Conservation (phyloP, 2,329 filamentous ascomycete species). For the Aspergillus caelatus region DNA sequence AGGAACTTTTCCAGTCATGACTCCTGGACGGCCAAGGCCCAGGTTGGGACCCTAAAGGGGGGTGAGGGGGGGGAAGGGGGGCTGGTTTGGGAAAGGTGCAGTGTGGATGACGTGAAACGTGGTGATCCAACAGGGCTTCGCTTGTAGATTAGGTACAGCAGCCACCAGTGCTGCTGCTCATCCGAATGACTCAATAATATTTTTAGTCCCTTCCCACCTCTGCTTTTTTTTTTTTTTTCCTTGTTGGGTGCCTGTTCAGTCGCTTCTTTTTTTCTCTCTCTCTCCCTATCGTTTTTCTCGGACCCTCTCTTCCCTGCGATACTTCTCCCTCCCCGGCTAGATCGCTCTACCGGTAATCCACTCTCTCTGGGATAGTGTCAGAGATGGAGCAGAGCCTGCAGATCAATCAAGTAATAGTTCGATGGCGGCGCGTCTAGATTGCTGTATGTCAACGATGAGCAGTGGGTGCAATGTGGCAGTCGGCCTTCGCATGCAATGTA, state of each 20-base stretch:
- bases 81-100: conserved; percentile 24
- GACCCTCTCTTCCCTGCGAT: conserved; percentile 6
- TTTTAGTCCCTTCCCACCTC: conserved; percentile 9
- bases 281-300: conserved; percentile 3
- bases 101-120: conserved; percentile 33
- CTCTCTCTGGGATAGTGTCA: conserved; percentile 19
- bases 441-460: conserved; percentile 35
- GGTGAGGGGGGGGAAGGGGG: conserved; percentile 18
- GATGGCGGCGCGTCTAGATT: conserved; percentile 27
- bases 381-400: conserved; percentile 29
- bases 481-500: conserved; percentile 33
- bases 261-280: conserved; percentile 3
- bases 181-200: conserved; percentile 25
- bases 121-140: conserved; percentile 29
- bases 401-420: conserved; percentile 33
- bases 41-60: conserved; percentile 28
- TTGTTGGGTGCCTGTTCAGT: conserved; percentile 7
- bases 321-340: conserved; percentile 12
- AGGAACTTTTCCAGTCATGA: conserved; percentile 44
- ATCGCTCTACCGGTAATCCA: conserved; percentile 18
- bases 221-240: conserved; percentile 10
- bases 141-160: conserved; percentile 24
- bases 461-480: conserved; percentile 28
- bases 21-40: conserved; percentile 32
- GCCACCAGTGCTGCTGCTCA: conserved; percentile 24